Evolutionary conservation across 345 rosid genomes (phyloP).

Genomic region (Orychophragmus violaceus): DNA sequence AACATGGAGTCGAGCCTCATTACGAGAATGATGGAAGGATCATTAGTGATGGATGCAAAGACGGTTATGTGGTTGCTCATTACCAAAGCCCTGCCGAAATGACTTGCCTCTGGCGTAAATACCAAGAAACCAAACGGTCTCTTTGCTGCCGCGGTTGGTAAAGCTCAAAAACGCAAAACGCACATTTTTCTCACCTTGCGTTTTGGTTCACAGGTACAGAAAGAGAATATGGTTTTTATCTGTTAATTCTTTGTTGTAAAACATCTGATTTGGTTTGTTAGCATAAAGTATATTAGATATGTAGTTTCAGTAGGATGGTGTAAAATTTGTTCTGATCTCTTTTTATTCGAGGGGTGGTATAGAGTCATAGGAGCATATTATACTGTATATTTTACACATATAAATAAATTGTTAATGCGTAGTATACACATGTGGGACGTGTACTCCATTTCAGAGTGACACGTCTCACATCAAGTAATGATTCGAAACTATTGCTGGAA

Average conservation of each 20-base stretch:
- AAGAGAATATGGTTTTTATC: not conserved
- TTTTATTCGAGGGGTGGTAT: not conserved
- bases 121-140: conserved; percentile 63
- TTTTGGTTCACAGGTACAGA: conserved; percentile 4
- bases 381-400: not conserved
- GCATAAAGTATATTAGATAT: not conserved
- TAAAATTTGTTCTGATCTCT: not conserved
- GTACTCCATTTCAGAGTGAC: not conserved
- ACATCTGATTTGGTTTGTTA: not conserved
- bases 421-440: not conserved
- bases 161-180: conserved; percentile 1
- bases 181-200: not conserved
- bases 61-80: conserved; percentile 85
- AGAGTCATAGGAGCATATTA: not conserved
- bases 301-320: not conserved
- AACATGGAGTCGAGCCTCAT: conserved; percentile 54
- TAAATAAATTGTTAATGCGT: not conserved
- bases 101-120: conserved; percentile 93
- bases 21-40: conserved; percentile 71
- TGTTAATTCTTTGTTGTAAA: not conserved
- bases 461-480: too few species aligned
- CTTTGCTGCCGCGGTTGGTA: conserved; percentile 62
- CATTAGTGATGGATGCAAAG: conserved; percentile 70
- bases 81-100: conserved; percentile 90
- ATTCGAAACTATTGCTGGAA: too few species aligned